Percentiles rank a stretch among this genome's conserved stretches.
These are phyloP conservation scores for Rhododendron kiyosumense DNA, from an alignment of 148 eudicot genomes.

Conservation along the genomic window DNA sequence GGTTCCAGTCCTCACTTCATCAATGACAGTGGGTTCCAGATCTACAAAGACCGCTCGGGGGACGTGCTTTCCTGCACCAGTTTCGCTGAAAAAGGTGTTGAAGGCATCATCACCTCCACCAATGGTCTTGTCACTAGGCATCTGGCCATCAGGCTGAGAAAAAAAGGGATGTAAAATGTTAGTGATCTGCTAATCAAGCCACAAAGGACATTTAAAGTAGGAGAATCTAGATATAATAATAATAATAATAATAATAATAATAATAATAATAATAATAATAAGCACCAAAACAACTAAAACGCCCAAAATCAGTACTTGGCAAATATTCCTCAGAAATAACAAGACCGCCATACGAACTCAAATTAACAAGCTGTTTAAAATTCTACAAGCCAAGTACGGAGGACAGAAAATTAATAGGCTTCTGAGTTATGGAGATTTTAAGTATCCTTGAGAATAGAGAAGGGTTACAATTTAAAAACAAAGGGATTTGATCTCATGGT, in stretches of 20 bases:
- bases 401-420: not conserved
- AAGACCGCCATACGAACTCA: not conserved
- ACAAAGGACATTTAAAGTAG: not conserved
- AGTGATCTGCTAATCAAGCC: not conserved
- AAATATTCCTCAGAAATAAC: not conserved
- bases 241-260: no score
- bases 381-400: not conserved
- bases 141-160: slow-evolving; percentile 29
- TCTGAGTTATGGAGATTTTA: not conserved
- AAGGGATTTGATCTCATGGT: not conserved
- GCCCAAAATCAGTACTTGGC: not conserved
- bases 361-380: not conserved
- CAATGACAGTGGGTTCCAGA: slow-evolving; percentile 32
- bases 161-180: not conserved
- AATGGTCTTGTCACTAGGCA: slow-evolving; percentile 30
- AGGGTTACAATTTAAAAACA: not conserved
- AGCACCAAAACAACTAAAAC: not conserved
- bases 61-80: slow-evolving; percentile 31
- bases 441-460: not conserved
- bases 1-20: slow-evolving; percentile 29
- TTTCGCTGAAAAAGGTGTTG: slow-evolving; percentile 33
- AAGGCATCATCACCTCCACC: slow-evolving; percentile 37
- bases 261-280: not conserved
- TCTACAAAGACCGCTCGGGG: slow-evolving; percentile 30
- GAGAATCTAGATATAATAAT: not conserved